Conservation (phyloP, 441 rosid genomes). For the Manihot esculenta region DNA sequence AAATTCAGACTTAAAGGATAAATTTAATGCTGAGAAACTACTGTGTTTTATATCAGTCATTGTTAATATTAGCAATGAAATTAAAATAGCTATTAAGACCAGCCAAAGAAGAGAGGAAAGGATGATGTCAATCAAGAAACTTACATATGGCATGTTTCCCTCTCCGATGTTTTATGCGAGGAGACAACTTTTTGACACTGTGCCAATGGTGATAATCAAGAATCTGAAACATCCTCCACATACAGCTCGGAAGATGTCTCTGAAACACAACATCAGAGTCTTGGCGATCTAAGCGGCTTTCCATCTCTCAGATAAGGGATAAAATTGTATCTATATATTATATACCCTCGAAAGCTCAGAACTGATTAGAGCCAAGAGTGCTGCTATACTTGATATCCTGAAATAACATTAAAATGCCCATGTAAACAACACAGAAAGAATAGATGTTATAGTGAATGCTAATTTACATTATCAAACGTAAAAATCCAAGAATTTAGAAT, state of each 20-base stretch:
- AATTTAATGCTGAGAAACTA: background rate
- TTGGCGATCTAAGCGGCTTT: conserved; percentile 33
- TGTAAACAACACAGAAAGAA: conserved; percentile 11
- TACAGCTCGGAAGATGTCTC: conserved; percentile 48
- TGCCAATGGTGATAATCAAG: conserved; percentile 56
- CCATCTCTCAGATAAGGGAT: conserved; percentile 34
- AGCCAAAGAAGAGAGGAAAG: conserved; percentile 9
- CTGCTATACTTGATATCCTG: conserved; percentile 14
- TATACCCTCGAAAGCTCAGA: background rate
- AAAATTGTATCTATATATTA: conserved; percentile 10
- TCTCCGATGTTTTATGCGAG: conserved; percentile 36
- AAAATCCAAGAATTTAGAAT: background rate
- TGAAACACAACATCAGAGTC: conserved; percentile 35
- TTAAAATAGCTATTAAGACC: background rate
- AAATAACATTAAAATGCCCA: conserved; percentile 14
- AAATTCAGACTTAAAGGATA: background rate
- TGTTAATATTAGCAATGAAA: background rate
- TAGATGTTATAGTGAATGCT: background rate
- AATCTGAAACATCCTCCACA: conserved; percentile 55
- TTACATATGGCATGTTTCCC: conserved; percentile 43
- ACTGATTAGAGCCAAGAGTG: background rate
- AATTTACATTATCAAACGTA: background rate
- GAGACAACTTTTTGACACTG: conserved; percentile 31
- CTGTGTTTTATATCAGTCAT: background rate
- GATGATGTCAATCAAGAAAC: conserved; percentile 23